These are phyloP conservation scores for button mushroom (Agaricus bisporus) DNA, from an alignment of 768 basidiomycete species.

Conservation along the genomic window DNA sequence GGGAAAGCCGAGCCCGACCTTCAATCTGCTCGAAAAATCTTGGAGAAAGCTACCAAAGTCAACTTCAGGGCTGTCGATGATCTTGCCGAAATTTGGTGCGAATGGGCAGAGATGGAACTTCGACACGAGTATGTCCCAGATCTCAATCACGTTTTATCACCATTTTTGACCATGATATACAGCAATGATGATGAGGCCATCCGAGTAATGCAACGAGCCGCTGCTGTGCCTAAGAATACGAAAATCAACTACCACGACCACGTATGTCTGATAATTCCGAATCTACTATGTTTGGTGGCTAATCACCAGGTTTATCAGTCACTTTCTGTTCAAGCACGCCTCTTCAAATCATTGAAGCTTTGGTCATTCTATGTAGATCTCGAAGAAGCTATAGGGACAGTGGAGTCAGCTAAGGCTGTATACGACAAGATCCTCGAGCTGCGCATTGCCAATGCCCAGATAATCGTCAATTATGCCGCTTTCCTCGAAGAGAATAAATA, in stretches of 20 bases:
- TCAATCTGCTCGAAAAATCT: constrained; percentile 81
- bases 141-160: not conserved
- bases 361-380: constrained; percentile 99
- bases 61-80: constrained; percentile 96
- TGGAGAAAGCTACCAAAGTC: constrained; percentile 89
- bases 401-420: constrained; percentile 85
- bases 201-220: constrained; percentile 94
- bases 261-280: constrained; percentile 34
- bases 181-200: constrained; percentile 97
- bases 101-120: constrained; percentile 98
- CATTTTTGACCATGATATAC: not conserved
- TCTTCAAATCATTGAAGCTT: constrained; percentile 97
- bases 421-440: constrained; percentile 97
- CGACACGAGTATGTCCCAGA: constrained; percentile 74
- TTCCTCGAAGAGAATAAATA: constrained; percentile 98
- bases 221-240: constrained; percentile 82
- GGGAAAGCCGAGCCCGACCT: constrained; percentile 78
- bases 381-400: constrained; percentile 93
- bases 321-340: constrained; percentile 76
- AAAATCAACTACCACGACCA: constrained; percentile 96
- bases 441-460: constrained; percentile 95
- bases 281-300: not conserved
- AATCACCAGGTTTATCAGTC: constrained; percentile 36
- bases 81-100: constrained; percentile 97
- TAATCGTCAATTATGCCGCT: constrained; percentile 94